phyloP scores from a whole-genome alignment of 108 stramenopile genomes.

The Cyclotella atomus region DNA sequence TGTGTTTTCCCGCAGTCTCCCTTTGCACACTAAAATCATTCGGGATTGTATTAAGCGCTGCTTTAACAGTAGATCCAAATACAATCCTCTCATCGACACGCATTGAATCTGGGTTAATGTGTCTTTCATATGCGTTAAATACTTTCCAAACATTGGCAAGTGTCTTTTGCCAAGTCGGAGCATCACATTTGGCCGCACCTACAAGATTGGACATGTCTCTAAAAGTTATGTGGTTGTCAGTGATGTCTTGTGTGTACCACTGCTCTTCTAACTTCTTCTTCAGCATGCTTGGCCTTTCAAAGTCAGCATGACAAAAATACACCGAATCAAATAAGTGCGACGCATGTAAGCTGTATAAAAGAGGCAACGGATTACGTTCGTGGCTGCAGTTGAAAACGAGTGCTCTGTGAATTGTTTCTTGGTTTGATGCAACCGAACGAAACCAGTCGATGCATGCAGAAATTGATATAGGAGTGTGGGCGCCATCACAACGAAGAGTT shows the following conservation, averaged over 20 bases:
- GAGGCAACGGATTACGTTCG: conserved; percentile 79
- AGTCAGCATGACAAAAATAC: conserved; percentile 68
- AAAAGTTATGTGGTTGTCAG: conserved; percentile 1
- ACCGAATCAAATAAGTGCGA: conserved; percentile 56
- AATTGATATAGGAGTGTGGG: conserved; percentile 81
- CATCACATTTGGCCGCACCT: not conserved
- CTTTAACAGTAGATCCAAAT: conserved; percentile 62
- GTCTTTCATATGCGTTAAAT: conserved; percentile 14
- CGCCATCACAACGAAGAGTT: conserved; percentile 69
- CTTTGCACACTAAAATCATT: conserved; percentile 17
- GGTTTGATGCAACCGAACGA: conserved; percentile 15
- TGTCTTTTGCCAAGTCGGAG: conserved; percentile 32
- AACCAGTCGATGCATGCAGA: conserved; percentile 71
- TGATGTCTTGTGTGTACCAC: conserved; percentile 16
- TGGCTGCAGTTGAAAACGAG: conserved; percentile 87
- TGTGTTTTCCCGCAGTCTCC: not conserved
- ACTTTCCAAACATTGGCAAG: conserved; percentile 40
- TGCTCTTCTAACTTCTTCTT: conserved; percentile 50
- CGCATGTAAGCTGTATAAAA: conserved; percentile 44
- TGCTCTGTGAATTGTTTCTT: conserved; percentile 14
- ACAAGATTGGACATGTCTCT: conserved; percentile 12
- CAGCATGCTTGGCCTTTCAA: conserved; percentile 74
- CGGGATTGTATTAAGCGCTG: conserved; percentile 52
- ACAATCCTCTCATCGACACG: conserved; percentile 16
- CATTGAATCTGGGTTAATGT: not conserved